Base-by-base conservation (phyloP, 1,139 yeast species). In the Diutina scorzettiae region DNA sequence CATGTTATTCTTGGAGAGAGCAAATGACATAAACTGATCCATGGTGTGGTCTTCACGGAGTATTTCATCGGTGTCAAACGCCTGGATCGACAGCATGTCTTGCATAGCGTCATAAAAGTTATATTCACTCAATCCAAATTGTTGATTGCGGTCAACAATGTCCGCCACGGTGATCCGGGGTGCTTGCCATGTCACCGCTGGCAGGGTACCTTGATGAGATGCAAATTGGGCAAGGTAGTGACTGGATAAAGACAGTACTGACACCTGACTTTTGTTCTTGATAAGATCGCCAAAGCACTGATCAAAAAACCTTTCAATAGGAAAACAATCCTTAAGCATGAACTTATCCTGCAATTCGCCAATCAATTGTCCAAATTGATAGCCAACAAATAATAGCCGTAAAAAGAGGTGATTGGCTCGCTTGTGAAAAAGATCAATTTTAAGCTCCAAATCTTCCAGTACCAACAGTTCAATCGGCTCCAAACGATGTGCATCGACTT, bases 381-480 rank as follows among this genome's bases (percentile, higher is more conserved):
- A 84, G 0, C 91, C 87, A 19, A 73, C 66, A 44, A 75, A 68
- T 20, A 84, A 60, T 36, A 89, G 59, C 41, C 71, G 67, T 51
- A 83, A 60, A 21, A 87, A 63, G 25, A 76, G 56, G 33, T 62
- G 63, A 56, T 87, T 89, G 1, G 97, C 91, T 42, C 81, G 65
- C 21, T 65, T 55, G 51, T 83, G 85, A 37, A 85, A 84, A 18
- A 69, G 65, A 40, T 78, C 71, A 19, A 91, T 66, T 43, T 73
- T 73, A 18, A 78, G 57, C 40, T 73, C 71, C 37, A 86, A 60
- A 51, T 76, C 75, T 2, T 74, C 68, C 28, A 79, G 43, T 75
- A 79, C 40, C 86, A 62, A 40, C 57, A 62, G 11, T 55, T 60
- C 34, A 64, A 60, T 2, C 61, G 48, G 47, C 39, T 58, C 53